Percentiles rank a stretch among this genome's conserved stretches.
Evolutionary conservation across 176 grass and related monocot genomes (phyloP).

Genomic region (bread wheat (Triticum aestivum)): IWGSC_CS_RefSeq_v2.1 NC_057799.1:374106688-374107187

Average conservation of each 20-base stretch:
- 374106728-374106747: neutral
- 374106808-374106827: neutral
- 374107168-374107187: neutral
- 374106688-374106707: neutral
- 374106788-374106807: neutral
- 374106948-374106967: neutral
- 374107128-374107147: neutral
- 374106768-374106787: slow-evolving; percentile 1
- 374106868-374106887: neutral
- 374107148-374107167: neutral
- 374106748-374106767: slow-evolving; percentile 9
- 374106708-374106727: neutral
- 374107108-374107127: neutral
- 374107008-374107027: neutral
- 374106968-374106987: slow-evolving; percentile 11
- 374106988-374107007: slow-evolving; percentile 14
- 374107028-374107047: neutral
- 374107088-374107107: neutral
- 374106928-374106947: neutral
- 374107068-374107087: neutral
- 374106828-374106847: neutral
- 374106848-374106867: neutral
- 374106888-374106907: neutral
- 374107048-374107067: neutral
- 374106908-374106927: neutral